Base-by-base conservation (phyloP, 768 basidiomycete species). In the Baorangia bicolor region DNA sequence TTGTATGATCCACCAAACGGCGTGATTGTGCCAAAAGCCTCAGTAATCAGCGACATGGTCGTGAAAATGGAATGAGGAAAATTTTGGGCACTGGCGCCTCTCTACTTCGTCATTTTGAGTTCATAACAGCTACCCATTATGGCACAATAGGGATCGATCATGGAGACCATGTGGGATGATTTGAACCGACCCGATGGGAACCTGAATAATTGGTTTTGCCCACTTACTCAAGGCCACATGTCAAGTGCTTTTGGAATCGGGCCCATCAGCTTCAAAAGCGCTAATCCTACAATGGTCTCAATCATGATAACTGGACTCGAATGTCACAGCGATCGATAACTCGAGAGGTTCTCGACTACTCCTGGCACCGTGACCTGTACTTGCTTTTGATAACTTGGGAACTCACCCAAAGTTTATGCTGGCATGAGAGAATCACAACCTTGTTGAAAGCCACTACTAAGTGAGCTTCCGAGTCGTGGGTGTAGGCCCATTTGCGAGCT, bases 1-100 rank as follows among this genome's bases (percentile, higher is more conserved):
- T 56, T 56, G 38, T 8, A 30, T 14, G 45, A 35, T 33, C 20
- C 35, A n/a, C 8, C 20, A 35, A 21, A 37, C 14, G 49, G 49
- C 5, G 38, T 31, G 25, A 58, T 40, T 12, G 57, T 58, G 16
- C 49, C 49, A 31, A 58, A 51, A 25, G n/a, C 49, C 10, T 31
- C 46, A 11, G 28, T 31, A 16, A 18, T 8, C 2, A 43, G 40
- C 27, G 27, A 11, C 50, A 48, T 53, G 21, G 30, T 45, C 11
- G 11, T 44, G 33, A n/a, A 23, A 37, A 12, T 10, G 10, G 25
- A 12, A 34, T 7, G 25, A 12, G 5, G 10, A 7, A 14, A n/a
- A 8, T 11, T 7, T 25, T 11, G 16, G 30, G 16, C 10, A 34
- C 31, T 25, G 18, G 11, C 14, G 20, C 20, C 4, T 11, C 8